Evolutionary conservation across 2,329 filamentous ascomycete genomes (phyloP).

Genomic region (Chrysosphaeria jannelii): DNA sequence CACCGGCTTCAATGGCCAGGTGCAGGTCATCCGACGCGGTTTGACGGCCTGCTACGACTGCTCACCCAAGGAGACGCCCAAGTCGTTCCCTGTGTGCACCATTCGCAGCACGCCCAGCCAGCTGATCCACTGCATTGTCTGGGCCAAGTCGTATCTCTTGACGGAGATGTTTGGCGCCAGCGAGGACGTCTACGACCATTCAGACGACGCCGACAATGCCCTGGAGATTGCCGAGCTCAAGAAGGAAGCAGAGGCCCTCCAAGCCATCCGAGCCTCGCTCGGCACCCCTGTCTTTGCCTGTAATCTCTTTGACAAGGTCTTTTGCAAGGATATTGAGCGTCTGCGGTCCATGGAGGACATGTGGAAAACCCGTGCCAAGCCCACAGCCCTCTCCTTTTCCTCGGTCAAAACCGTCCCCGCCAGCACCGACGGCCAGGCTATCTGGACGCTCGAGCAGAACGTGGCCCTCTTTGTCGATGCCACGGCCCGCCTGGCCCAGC

Average conservation of each 20-base stretch:
- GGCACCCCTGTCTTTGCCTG: slow-evolving; percentile 48
- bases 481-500: slow-evolving; percentile 42
- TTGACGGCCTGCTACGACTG: slow-evolving; percentile 93
- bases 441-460: slow-evolving; percentile 65
- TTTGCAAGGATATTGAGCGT: slow-evolving; percentile 54
- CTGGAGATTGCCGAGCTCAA: slow-evolving; percentile 68
- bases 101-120: slow-evolving; percentile 90
- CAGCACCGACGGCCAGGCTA: slow-evolving; percentile 30
- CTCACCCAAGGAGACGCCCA: slow-evolving; percentile 63
- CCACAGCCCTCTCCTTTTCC: slow-evolving; percentile 42
- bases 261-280: slow-evolving; percentile 53
- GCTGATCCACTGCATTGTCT: slow-evolving; percentile 94
- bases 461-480: slow-evolving; percentile 67
- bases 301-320: slow-evolving; percentile 80
- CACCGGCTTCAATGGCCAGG: slow-evolving; percentile 90
- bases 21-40: slow-evolving; percentile 84
- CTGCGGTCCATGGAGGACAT: slow-evolving; percentile 74
- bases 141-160: slow-evolving; percentile 88
- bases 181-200: slow-evolving; percentile 62
- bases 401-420: slow-evolving; percentile 21
- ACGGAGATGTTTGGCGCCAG: slow-evolving; percentile 83
- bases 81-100: slow-evolving; percentile 85
- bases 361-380: slow-evolving; percentile 65
- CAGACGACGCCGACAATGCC: slow-evolving; percentile 52
- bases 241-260: slow-evolving; percentile 56